Base-by-base conservation (phyloP, 2,329 filamentous ascomycete species). In the Lasiodiplodia sp. region DNA sequence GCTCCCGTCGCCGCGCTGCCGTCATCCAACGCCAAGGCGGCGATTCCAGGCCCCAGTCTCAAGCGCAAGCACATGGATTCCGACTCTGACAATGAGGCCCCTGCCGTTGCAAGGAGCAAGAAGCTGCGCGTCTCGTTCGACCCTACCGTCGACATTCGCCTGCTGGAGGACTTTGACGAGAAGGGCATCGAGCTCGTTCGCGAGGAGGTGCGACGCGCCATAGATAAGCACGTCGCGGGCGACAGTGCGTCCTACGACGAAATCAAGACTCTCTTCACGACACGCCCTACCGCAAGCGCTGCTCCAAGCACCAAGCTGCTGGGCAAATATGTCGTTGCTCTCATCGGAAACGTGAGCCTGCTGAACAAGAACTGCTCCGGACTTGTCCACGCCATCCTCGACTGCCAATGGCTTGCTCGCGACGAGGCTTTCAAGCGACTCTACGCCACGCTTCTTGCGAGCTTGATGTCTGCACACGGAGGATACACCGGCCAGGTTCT, bases 391-490 rank as follows among this genome's bases (percentile, higher is more conserved):
- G 84, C 87, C 10, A 80, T 89, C 11, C 77, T 90, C 69, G 82
- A 85, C 70, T 87, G 87, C 70, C 83, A 86, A 73, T 91, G 88
- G 88, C 79, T 90, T 47, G 87, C 87, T 55, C 83, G 88, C 68
- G 87, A 90, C 70, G 86, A 88, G 69, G 79, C 81, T 21, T 90
- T 89, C 74, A 83, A 87, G 58, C 83, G 82, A 69, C 77, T 87
- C 7, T 90, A 86, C 77, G 82, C 85, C 67, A 80, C 84, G 51
- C 87, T 90, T 69, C 74, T 90, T 62, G 84, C 85, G 31, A 86
- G 85, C 63, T 83, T 99, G 56, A 89, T 94, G 65, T 96, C 92
- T 70, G 91, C 94, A 0, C 93, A 97, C 75, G 91, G 92, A 55
- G 90, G 88, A 16, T 96, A 93, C 79, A 87, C 96, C 40, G 86